Conservation (phyloP, 305 asterid species). For the Fraxinus greggii region DNA sequence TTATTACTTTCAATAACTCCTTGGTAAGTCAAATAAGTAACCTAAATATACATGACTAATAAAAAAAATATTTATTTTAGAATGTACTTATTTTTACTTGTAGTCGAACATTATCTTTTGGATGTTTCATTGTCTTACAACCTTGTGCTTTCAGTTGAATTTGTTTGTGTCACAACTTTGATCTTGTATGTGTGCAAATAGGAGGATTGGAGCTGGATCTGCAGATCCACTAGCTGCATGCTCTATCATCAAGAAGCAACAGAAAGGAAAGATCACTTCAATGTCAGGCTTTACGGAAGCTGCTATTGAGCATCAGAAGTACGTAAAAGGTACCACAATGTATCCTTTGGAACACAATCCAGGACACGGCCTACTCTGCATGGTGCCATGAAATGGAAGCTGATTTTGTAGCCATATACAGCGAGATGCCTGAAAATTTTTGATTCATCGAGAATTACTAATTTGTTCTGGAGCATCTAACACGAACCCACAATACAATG, state of each 20-base stretch:
- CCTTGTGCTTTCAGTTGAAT: background rate
- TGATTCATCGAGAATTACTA: background rate
- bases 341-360: slow-evolving; percentile 82
- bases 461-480: slow-evolving; percentile 26
- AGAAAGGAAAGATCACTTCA: slow-evolving; percentile 28
- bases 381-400: slow-evolving; percentile 46
- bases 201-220: slow-evolving; percentile 85
- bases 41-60: background rate
- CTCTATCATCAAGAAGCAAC: slow-evolving; percentile 57
- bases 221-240: slow-evolving; percentile 66
- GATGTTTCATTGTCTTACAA: background rate
- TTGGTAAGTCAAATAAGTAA: background rate
- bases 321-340: slow-evolving; percentile 63
- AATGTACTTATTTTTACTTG: background rate
- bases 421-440: background rate
- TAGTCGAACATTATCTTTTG: background rate
- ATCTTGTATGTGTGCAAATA: slow-evolving; percentile 21
- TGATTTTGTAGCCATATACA: background rate
- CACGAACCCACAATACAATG: background rate
- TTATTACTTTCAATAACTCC: background rate
- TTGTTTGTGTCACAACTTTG: background rate
- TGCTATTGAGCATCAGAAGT: slow-evolving; percentile 54
- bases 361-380: slow-evolving; percentile 78
- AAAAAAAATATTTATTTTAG: background rate
- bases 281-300: slow-evolving; percentile 39